These are phyloP conservation scores for Boletellus sp. DNA, from an alignment of 768 basidiomycete species.

Conservation along the genomic window DNA sequence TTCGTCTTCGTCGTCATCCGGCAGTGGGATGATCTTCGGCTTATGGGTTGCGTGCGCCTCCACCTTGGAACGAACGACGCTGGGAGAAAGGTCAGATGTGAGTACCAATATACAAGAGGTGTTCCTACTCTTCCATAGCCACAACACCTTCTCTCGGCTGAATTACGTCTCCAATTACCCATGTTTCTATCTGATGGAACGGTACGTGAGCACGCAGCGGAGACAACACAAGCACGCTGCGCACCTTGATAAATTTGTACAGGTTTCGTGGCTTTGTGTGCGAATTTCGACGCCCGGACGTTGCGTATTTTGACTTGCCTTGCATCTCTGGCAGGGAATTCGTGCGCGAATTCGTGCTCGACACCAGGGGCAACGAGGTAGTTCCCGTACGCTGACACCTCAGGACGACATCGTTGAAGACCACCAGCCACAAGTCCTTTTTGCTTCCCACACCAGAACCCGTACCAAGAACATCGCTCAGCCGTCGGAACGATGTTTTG, in stretches of 20 bases:
- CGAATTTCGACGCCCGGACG: slow-evolving; percentile 68
- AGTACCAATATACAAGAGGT: neutral
- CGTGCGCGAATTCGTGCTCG: slow-evolving; percentile 62
- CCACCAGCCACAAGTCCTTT: slow-evolving; percentile 91
- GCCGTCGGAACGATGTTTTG: slow-evolving; percentile 82
- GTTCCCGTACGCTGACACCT: slow-evolving; percentile 89
- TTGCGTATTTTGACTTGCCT: slow-evolving; percentile 81
- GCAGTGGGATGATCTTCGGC: slow-evolving; percentile 66
- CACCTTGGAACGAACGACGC: slow-evolving; percentile 67
- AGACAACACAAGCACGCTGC: slow-evolving; percentile 14
- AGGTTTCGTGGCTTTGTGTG: slow-evolving; percentile 85
- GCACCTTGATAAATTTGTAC: slow-evolving; percentile 88
- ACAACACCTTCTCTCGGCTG: slow-evolving; percentile 79
- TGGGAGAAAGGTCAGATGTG: slow-evolving; percentile 26
- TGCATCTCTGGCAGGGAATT: slow-evolving; percentile 81
- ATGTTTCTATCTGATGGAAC: slow-evolving; percentile 73
- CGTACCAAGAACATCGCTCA: slow-evolving; percentile 82
- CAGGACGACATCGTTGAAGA: slow-evolving; percentile 93
- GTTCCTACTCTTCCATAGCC: slow-evolving; percentile 84
- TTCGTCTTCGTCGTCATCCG: slow-evolving; percentile 56
- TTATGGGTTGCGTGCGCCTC: slow-evolving; percentile 55
- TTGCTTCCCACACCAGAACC: slow-evolving; percentile 57
- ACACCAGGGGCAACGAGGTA: slow-evolving; percentile 76
- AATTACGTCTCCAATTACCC: slow-evolving; percentile 75
- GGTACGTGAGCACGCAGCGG: slow-evolving; percentile 2